A percentile compares a stretch with the other conserved stretches of the same genome.
Conservation (phyloP, 108 stramenopile genomes). For the Stephanodiscus minutulus region DNA sequence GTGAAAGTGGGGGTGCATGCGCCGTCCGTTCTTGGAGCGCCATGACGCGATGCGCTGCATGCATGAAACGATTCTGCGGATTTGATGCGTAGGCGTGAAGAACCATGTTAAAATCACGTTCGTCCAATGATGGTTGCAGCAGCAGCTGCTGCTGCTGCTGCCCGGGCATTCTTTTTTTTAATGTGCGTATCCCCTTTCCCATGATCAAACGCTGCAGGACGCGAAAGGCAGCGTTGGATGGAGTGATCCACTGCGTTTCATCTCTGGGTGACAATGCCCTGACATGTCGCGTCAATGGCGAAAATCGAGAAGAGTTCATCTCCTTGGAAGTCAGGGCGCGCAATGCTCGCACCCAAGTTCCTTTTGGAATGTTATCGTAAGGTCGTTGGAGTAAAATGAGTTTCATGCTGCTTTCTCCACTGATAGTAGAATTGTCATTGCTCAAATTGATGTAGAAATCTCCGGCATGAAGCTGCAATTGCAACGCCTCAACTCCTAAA, state of each 20-base stretch:
- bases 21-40: conserved; percentile 70
- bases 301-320: conserved; percentile 19
- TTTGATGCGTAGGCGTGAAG: conserved; percentile 58
- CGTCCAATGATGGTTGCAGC: conserved; percentile 37
- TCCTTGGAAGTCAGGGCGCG: conserved; percentile 54
- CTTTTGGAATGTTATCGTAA: conserved; percentile 54
- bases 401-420: neutral
- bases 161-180: neutral
- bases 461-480: conserved; percentile 50
- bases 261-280: conserved; percentile 6
- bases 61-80: conserved; percentile 55
- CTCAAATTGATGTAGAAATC: neutral
- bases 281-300: conserved; percentile 6
- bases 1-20: conserved; percentile 66
- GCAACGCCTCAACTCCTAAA: conserved; percentile 55
- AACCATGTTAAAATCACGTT: conserved; percentile 80
- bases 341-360: conserved; percentile 56
- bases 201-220: conserved; percentile 75
- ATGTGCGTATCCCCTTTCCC: conserved; percentile 59
- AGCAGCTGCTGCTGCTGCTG: neutral
- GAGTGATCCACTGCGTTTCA: conserved; percentile 6
- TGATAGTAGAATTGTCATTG: neutral
- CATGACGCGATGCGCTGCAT: conserved; percentile 72
- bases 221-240: conserved; percentile 65
- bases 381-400: conserved; percentile 37